phyloP scores from a whole-genome alignment of 2,329 filamentous ascomycete genomes.

The Tolypocladium cylindrosporum region DNA sequence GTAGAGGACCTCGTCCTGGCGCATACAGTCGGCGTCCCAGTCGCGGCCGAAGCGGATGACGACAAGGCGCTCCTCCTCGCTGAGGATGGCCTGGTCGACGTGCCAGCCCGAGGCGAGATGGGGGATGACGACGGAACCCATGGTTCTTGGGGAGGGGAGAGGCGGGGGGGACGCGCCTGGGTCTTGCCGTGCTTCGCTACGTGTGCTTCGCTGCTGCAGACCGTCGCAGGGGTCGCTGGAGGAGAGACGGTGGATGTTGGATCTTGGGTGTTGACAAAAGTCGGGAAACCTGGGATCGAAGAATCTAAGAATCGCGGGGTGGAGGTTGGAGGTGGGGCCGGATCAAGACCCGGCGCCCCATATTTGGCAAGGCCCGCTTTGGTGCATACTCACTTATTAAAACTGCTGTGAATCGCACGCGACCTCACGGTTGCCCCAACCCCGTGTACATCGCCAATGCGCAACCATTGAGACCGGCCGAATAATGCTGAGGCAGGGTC shows the following conservation, averaged over 20 bases:
- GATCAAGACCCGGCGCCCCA: not conserved
- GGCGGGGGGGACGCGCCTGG: not conserved
- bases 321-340: not conserved
- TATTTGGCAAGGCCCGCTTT: not conserved
- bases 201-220: not conserved
- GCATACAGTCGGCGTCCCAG: slow-evolving; percentile 62
- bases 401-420: not conserved
- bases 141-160: slow-evolving; percentile 12
- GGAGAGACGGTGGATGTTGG: not conserved
- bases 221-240: not conserved
- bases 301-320: not conserved
- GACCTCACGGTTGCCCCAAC: not conserved
- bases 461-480: not conserved
- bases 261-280: not conserved
- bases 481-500: not conserved
- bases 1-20: slow-evolving; percentile 86
- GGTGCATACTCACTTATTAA: not conserved
- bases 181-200: not conserved
- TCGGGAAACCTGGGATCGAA: not conserved
- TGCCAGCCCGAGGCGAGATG: slow-evolving; percentile 93
- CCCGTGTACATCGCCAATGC: not conserved
- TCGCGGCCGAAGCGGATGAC: slow-evolving; percentile 91
- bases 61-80: slow-evolving; percentile 84
- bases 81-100: slow-evolving; percentile 86
- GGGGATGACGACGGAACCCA: slow-evolving; percentile 83